Evolutionary conservation across 331 rosid species (phyloP).

Genomic region (Acacia pycnantha): DNA sequence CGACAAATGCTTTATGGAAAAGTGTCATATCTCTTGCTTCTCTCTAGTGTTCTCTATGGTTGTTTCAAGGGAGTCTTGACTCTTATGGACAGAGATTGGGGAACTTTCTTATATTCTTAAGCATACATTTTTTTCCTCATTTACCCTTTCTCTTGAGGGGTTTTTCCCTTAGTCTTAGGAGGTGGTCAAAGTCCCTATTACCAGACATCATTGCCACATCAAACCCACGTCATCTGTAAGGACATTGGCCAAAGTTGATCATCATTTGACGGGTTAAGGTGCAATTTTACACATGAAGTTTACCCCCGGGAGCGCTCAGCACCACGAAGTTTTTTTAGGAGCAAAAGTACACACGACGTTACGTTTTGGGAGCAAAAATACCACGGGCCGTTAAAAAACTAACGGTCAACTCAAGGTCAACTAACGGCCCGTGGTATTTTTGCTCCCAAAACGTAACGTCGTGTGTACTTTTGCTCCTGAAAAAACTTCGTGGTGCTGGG

Average conservation of each 20-base stretch:
- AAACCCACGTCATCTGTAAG: not conserved
- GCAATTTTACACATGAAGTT: no score
- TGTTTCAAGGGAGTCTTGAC: not conserved
- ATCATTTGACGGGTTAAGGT: not conserved
- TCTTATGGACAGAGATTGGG: not conserved
- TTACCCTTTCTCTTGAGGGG: not conserved
- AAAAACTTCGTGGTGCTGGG: no score
- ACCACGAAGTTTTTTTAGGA: no score
- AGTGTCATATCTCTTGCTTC: not conserved
- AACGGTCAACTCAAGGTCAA: no score
- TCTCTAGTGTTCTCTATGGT: not conserved
- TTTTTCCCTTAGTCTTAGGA: not conserved
- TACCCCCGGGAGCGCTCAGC: no score
- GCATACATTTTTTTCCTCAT: not conserved
- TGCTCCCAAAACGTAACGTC: no score
- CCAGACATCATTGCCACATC: not conserved
- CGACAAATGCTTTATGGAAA: not conserved
- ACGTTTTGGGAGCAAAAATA: no score
- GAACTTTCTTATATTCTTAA: not conserved
- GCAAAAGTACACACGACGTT: no score
- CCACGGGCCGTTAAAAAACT: no score
- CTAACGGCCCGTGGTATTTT: no score
- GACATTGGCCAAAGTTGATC: not conserved
- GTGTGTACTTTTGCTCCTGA: no score
- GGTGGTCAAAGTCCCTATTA: not conserved